Evolutionary conservation across 2,329 filamentous ascomycete genomes (phyloP), one percentile per base, ranked within the genome.

Genomic region (Cercospora zeina): DNA sequence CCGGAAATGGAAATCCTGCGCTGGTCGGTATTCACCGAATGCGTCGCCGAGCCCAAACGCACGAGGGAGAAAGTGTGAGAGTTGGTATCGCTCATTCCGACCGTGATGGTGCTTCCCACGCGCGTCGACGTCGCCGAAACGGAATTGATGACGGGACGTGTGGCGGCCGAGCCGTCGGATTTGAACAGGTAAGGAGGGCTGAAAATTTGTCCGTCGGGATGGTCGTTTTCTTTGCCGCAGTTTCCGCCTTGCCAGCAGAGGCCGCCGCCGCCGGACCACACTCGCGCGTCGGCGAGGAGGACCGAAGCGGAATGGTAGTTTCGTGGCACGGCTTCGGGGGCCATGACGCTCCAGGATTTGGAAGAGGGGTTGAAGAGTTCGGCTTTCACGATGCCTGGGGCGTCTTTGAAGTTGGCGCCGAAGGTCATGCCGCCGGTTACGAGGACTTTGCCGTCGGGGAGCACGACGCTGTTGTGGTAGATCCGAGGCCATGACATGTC

Each of bases 21-120:
- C 73, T 86, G 83, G 69, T 86, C 84, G 0, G 79, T 85, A 67
- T 87, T 82, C 51, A 85, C 77, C 1, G 81, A 79, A 69, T 85
- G 83, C 0, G 84, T 86, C 6, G 75, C 75, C 1, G 76, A 78
- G 0, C 82, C 79, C 49, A 78, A 76, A 5, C 83, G 76, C 31
- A 86, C 70, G 11, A 85, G n/a, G 8, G 59, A 31, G 21, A 61
- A 50, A 2, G 39, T 57, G 21, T 45, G 34, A 5, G 37, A 9
- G 16, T 4, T 16, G 10, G 51, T 13, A 33, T 36, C 21, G 42
- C 31, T 57, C 59, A 61, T 61, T 6, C 13, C 30, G 10, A 57
- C 53, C 5, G 37, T 61, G 9, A 61, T 16, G 16, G 39, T 61
- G 10, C 19, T n/a, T 10, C 58, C 51, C 6, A 49, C 30, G 21